Percentiles rank a stretch among this genome's conserved stretches.
phyloP scores from a whole-genome alignment of 495 filamentous ascomycete genomes.

The Aspergillus funiculosus region DNA sequence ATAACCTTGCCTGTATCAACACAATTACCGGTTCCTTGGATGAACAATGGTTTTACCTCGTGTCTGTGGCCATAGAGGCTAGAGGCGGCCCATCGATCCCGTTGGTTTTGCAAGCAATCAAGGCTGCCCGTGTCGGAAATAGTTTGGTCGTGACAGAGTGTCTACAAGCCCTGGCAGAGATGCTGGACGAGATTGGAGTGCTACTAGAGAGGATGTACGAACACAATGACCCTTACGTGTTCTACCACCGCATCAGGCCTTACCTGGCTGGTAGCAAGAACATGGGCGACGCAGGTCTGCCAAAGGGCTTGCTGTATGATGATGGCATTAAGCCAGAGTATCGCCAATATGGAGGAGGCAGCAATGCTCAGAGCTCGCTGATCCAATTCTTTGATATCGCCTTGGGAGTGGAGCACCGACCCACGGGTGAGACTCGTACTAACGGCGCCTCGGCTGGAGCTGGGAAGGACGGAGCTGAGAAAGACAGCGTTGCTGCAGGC shows the following conservation, averaged over 20 bases:
- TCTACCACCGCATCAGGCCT: conserved; percentile 89
- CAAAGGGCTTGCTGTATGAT: conserved; percentile 81
- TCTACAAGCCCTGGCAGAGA: conserved; percentile 73
- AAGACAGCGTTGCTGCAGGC: conserved; percentile 48
- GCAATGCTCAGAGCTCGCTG: conserved; percentile 90
- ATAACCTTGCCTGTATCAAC: conserved; percentile 76
- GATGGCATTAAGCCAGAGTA: conserved; percentile 61
- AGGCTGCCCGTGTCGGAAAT: conserved; percentile 69
- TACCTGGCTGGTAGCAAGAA: conserved; percentile 96
- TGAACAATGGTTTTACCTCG: conserved; percentile 84
- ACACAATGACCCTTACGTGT: conserved; percentile 84
- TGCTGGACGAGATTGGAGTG: conserved; percentile 71
- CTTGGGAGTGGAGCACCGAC: conserved; percentile 85
- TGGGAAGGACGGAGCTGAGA: conserved; percentile 43
- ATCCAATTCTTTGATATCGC: conserved; percentile 94
- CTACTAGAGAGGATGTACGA: conserved; percentile 84
- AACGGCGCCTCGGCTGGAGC: conserved; percentile 18
- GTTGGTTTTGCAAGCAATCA: conserved; percentile 80
- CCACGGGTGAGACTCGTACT: conserved; percentile 65
- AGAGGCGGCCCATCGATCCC: conserved; percentile 83
- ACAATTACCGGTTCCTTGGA: conserved; percentile 95
- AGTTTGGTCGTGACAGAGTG: conserved; percentile 64
- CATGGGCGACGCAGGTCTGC: conserved; percentile 88
- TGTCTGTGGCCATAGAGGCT: conserved; percentile 94
- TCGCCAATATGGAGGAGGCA: conserved; percentile 79